Conservation (phyloP, 805 yeast genomes). For the Barnettozyma siamensis region DNA sequence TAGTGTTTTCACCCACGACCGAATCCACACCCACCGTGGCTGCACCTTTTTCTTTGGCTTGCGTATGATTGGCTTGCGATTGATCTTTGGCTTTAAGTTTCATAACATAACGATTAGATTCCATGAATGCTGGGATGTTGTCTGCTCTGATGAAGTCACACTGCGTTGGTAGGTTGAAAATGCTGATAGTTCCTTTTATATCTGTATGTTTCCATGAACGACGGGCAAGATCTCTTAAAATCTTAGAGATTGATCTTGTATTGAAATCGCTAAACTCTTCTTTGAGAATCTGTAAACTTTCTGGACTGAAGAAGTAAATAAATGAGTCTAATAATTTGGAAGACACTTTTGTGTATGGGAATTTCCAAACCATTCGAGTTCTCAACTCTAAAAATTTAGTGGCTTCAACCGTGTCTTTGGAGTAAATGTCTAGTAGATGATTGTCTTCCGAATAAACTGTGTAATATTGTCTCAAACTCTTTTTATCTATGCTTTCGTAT, state of each 20-base stretch:
- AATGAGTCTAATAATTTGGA: conserved; percentile 69
- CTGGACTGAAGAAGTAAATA: conserved; percentile 57
- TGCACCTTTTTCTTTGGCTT: conserved; percentile 42
- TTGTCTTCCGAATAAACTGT: conserved; percentile 53
- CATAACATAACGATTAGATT: conserved; percentile 77
- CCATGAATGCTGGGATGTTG: conserved; percentile 77
- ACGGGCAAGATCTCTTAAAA: conserved; percentile 83
- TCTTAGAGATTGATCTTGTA: conserved; percentile 50
- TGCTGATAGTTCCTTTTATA: conserved; percentile 54
- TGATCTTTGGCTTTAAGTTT: conserved; percentile 48
- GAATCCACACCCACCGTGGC: conserved; percentile 90
- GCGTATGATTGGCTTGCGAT: conserved; percentile 15
- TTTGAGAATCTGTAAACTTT: conserved; percentile 47
- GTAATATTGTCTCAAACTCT: conserved; percentile 60
- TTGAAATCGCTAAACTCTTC: conserved; percentile 25
- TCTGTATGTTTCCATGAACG: conserved; percentile 82
- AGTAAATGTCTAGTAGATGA: conserved; percentile 65
- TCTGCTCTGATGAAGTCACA: conserved; percentile 72
- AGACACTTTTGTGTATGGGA: conserved; percentile 73
- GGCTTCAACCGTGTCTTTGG: conserved; percentile 61
- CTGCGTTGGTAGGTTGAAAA: conserved; percentile 65
- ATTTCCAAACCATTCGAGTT: conserved; percentile 85
- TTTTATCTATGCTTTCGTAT: conserved; percentile 74
- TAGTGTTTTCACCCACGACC: conserved; percentile 61
- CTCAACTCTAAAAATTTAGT: conserved; percentile 71